phyloP scores from a whole-genome alignment of 306 rosid genomes.

The Oxytropis ochrocephala region DNA sequence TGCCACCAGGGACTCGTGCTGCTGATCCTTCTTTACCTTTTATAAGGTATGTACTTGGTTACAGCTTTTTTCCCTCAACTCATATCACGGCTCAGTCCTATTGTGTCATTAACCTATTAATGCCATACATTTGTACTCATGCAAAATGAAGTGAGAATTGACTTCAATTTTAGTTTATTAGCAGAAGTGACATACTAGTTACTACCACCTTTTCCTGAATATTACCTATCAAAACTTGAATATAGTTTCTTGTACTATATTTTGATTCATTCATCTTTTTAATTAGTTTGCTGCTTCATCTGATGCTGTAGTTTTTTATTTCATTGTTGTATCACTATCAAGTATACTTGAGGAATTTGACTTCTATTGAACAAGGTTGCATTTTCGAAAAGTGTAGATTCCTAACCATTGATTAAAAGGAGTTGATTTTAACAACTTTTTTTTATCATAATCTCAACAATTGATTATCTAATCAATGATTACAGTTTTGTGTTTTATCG shows the following conservation, averaged over 20 bases:
- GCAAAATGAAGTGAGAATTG: not conserved
- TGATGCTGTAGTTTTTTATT: not conserved
- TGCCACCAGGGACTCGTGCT: constrained; percentile 85
- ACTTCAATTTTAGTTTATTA: not conserved
- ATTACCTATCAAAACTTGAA: not conserved
- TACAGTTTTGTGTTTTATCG: not conserved
- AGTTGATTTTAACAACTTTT: not conserved
- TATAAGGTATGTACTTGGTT: constrained; percentile 52
- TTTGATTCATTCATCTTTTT: not conserved
- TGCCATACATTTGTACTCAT: not conserved
- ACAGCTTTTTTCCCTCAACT: not conserved
- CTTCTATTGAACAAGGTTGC: not conserved
- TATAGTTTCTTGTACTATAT: not conserved
- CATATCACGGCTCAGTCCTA: not conserved
- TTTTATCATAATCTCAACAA: not conserved
- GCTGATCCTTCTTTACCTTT: constrained; percentile 96
- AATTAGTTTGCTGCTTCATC: not conserved
- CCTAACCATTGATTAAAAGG: not conserved
- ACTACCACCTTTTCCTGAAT: not conserved
- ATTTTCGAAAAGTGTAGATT: not conserved
- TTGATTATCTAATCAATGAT: not conserved
- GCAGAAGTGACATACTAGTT: not conserved
- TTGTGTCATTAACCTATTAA: not conserved
- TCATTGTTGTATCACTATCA: not conserved
- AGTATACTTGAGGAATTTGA: not conserved